Percentiles rank a stretch among this genome's conserved stretches.
These are phyloP conservation scores for Davidsoniella eucalypti DNA, from an alignment of 2,329 filamentous ascomycete species.

Conservation along the genomic window DNA sequence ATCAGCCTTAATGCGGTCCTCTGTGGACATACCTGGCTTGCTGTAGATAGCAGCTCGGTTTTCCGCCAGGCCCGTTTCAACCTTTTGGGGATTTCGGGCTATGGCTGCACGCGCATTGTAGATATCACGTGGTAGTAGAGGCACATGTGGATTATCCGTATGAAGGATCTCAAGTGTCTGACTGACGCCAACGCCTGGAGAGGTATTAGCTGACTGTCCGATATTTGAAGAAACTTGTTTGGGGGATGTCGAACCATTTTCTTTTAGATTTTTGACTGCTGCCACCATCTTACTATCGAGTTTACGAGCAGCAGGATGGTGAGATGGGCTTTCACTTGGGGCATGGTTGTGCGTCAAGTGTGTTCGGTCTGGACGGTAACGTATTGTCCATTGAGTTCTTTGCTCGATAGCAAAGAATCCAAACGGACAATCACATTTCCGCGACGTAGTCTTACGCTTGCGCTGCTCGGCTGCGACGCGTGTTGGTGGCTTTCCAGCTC, in stretches of 20 bases:
- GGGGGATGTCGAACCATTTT: slow-evolving; percentile 36
- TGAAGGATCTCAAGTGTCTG: slow-evolving; percentile 52
- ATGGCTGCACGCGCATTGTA: slow-evolving; percentile 53
- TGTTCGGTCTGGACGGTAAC: slow-evolving; percentile 41
- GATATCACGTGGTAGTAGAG: slow-evolving; percentile 46
- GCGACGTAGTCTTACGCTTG: slow-evolving; percentile 50
- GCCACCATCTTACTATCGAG: slow-evolving; percentile 52
- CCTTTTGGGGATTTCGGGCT: slow-evolving; percentile 46
- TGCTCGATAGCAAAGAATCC: slow-evolving; percentile 56
- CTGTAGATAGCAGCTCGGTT: slow-evolving; percentile 48
- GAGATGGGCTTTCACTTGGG: slow-evolving; percentile 48
- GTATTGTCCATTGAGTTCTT: slow-evolving; percentile 48
- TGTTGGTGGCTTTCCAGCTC: slow-evolving; percentile 44
- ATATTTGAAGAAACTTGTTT: slow-evolving; percentile 14
- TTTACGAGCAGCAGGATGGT: slow-evolving; percentile 49
- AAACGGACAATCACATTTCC: slow-evolving; percentile 52
- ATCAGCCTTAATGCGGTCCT: slow-evolving; percentile 47
- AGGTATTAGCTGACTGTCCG: slow-evolving; percentile 11
- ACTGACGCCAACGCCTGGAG: slow-evolving; percentile 42
- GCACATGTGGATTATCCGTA: slow-evolving; percentile 45
- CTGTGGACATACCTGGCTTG: slow-evolving; percentile 45
- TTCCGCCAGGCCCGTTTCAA: slow-evolving; percentile 42
- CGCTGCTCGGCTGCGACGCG: slow-evolving; percentile 47
- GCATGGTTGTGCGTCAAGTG: slow-evolving; percentile 49
- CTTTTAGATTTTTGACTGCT: slow-evolving; percentile 48